Base-by-base conservation (phyloP, 1,139 yeast genomes). In the Yamadazyma aaseri region DNA sequence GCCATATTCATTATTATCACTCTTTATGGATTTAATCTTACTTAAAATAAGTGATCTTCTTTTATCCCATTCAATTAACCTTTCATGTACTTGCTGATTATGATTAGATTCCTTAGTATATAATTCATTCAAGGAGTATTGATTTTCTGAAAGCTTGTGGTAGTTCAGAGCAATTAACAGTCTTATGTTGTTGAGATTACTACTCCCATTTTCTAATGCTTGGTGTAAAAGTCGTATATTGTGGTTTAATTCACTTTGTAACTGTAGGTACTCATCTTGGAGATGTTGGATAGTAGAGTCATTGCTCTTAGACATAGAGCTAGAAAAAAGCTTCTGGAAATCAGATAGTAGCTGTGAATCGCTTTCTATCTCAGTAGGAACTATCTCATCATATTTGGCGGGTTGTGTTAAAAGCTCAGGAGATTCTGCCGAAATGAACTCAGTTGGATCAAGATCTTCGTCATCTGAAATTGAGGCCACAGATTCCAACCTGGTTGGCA, bases 41-140 rank as follows among this genome's bases (percentile, higher is more conserved):
- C 49, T 45, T 2, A 65, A 44, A 4, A 76, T 45, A 17, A 50
- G 51, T 6, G 40, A 40, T 34, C 78, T 62, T 31, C 60, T 61
- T 2, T 38, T 36, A 30, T 74, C 76, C 82, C 82, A 76, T 2
- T 48, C 46, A 21, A 57, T 52, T 40, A 79, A 70, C n/a, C 57
- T 49, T 1, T 49, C 33, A 13, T 60, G 46, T n/a, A 74, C 51
- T 0, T 42, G 38, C 12, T 49, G 41, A 20, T 66, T 63, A 12
- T 55, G 53, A 1, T 48, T 42, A 2, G 58, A 49, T 28, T 76
- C 79, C 5, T 60, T 54, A 1, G 56, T 46, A 45, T 77, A 78
- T 1, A 77, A 52, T 46, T 78, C 85, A 37, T 60, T 57, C 38
- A 75, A 60, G 1, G 80, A 67, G 35, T 66, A 67, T 41, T 69